Evolutionary conservation across 371 early-diverging fungal species (phyloP), one percentile per base, ranked within the genome.

Genomic region (Chytridium lagenaria): DNA sequence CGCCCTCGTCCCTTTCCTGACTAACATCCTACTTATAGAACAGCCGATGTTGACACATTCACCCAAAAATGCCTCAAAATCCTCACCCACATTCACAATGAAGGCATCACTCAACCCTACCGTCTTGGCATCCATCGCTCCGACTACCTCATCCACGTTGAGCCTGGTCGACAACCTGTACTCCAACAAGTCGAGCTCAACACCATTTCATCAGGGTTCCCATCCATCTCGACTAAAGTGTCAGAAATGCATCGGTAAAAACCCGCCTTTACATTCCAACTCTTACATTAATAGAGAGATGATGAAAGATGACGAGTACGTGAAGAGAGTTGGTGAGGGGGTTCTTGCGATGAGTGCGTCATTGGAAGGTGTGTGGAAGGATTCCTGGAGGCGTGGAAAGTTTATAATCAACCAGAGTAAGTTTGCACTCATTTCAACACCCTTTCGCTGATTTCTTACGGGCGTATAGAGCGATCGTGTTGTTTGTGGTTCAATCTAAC

Each of bases 161-260:
- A 61, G 26, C 3, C 7, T 10, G 5, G 23, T 7, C 34, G 63
- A 67, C 5, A 66, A 7, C 3, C 2, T 36, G 2, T 71, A 77
- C 51, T 96, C 34, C 91, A 96, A 74, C 98, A 98, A 79, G 99
- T 98, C 0, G 99, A 98, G 76, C 90, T 96, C 72, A 98, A 98
- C 82, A 97, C 99, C 0, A 95, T 98, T 76, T 90, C 98, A 1
- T 84, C 95, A 23, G 93, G 95, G 38, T 98, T 98, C 80, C 88
- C 92, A 15, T 87, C 91, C 75, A 84, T 98, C n/a, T 92, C 96
- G 22, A 78, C 88, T 0, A 78, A 89, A 50, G 90, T 92, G 10
- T 83, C 87, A n/a, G 85, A 94, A 44, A 80, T 97, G 59, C 98
- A 97, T 77, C 78, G 87, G 92, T 94, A 86, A 49, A 49, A 15